phyloP scores from a whole-genome alignment of 73 alveolate species.

The Paramecium primaurelia region DNA sequence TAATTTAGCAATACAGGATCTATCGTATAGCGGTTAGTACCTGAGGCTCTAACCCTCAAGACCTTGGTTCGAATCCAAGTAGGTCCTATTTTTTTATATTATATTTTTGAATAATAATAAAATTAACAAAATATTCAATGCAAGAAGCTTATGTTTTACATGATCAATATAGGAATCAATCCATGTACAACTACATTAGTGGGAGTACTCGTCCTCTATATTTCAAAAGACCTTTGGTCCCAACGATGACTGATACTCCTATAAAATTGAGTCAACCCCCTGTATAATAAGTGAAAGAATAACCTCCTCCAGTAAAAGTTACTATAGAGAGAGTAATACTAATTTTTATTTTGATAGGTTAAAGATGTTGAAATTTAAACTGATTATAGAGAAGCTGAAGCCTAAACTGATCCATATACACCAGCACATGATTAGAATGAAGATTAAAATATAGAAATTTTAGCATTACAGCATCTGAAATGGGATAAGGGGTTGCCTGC shows the following conservation, averaged over 20 bases:
- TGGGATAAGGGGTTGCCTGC: constrained; percentile 98
- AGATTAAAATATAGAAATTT: constrained; percentile 93
- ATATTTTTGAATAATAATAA: not conserved
- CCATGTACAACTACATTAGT: constrained; percentile 6
- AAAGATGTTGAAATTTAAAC: constrained; percentile 72
- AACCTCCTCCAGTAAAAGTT: constrained; percentile 41
- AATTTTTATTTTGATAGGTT: constrained; percentile 13
- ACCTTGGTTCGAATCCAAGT: constrained; percentile 57
- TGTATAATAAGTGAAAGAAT: constrained; percentile 7
- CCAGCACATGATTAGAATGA: constrained; percentile 87
- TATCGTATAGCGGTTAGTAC: constrained; percentile 55
- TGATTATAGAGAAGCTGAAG: constrained; percentile 92
- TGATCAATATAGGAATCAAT: not conserved
- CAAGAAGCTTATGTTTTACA: not conserved
- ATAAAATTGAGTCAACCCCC: constrained; percentile 43
- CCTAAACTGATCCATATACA: constrained; percentile 97
- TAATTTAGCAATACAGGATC: not conserved
- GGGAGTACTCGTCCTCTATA: constrained; percentile 51
- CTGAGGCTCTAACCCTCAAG: constrained; percentile 57
- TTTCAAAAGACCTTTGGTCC: constrained; percentile 68
- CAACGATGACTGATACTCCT: constrained; percentile 62
- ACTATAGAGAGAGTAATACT: constrained; percentile 34
- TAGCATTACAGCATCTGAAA: constrained; percentile 84
- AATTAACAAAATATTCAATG: not conserved
- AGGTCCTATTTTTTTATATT: constrained; percentile 42